Evolutionary conservation across 345 rosid species (phyloP).

Genomic region (Populus simonii): DNA sequence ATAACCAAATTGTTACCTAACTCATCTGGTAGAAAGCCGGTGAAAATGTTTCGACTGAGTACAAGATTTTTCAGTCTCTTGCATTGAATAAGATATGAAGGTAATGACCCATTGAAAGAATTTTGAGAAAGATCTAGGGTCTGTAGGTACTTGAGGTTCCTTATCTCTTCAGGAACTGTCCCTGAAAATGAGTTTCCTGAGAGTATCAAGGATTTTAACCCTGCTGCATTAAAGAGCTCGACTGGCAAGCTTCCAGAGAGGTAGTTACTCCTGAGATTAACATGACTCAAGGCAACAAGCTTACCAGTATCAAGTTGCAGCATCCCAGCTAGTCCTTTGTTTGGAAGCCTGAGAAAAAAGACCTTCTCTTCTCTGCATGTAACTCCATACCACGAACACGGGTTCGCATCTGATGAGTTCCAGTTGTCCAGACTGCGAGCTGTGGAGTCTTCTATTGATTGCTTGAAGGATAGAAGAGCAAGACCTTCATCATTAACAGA

Average conservation of each 20-base stretch:
- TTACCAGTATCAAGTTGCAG: constrained; percentile 21
- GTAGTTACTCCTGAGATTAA: constrained; percentile 21
- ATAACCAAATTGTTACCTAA: constrained; percentile 18
- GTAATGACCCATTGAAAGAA: constrained; percentile 13
- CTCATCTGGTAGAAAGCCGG: constrained; percentile 20
- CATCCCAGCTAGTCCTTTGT: constrained; percentile 11
- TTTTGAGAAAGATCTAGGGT: constrained; percentile 24
- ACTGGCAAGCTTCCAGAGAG: constrained; percentile 19
- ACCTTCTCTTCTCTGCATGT: constrained; percentile 14
- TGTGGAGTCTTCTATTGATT: constrained; percentile 10
- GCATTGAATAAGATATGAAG: constrained; percentile 22
- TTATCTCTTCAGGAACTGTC: constrained; percentile 21
- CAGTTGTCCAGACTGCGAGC: constrained; percentile 6
- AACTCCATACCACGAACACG: constrained; percentile 28
- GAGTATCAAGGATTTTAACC: constrained; percentile 16
- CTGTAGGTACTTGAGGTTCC: constrained; percentile 15
- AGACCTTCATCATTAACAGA: constrained; percentile 43
- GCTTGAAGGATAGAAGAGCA: constrained; percentile 29
- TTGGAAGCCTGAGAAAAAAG: constrained; percentile 13
- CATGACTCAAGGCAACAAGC: constrained; percentile 8
- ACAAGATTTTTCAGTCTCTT: constrained; percentile 20
- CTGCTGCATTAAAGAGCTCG: constrained; percentile 16
- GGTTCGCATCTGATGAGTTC: constrained; percentile 17
- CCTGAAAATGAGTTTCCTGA: constrained; percentile 29
- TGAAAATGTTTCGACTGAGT: constrained; percentile 21